Conservation (phyloP, 2,329 filamentous ascomycete genomes). For the Calcarisporium arbuscula region DNA sequence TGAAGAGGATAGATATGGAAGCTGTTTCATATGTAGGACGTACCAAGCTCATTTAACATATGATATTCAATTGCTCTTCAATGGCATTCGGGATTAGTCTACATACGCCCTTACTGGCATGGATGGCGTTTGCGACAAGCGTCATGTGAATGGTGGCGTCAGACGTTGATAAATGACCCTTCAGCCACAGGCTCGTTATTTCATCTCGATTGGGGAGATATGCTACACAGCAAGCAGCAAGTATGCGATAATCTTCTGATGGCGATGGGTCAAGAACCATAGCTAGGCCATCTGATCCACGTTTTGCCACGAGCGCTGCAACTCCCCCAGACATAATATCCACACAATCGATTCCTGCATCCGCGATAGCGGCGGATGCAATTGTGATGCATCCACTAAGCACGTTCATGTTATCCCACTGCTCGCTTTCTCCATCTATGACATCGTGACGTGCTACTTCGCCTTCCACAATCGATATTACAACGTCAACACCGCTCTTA, state of each 20-base stretch:
- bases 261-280: constrained; percentile 77
- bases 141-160: constrained; percentile 23
- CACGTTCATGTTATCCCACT: constrained; percentile 88
- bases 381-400: constrained; percentile 89
- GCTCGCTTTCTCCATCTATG: constrained; percentile 47
- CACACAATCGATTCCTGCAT: constrained; percentile 93
- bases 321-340: constrained; percentile 87
- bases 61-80: constrained; percentile 27
- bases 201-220: constrained; percentile 85
- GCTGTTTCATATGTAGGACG: not conserved
- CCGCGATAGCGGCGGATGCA: constrained; percentile 83
- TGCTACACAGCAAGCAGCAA: constrained; percentile 82
- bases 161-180: constrained; percentile 53
- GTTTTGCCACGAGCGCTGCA: constrained; percentile 61
- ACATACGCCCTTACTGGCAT: constrained; percentile 32
- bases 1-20: too few species aligned
- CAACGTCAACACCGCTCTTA: constrained; percentile 95
- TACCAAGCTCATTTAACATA: constrained; percentile 3
- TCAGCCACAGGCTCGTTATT: constrained; percentile 91
- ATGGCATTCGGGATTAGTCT: constrained; percentile 25
- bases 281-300: constrained; percentile 26
- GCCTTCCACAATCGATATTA: constrained; percentile 87
- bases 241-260: constrained; percentile 68
- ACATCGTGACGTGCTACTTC: constrained; percentile 66
- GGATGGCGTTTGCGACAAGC: constrained; percentile 33